Evolutionary conservation across 2,329 filamentous ascomycete genomes (phyloP).

Genomic region (Beauveria australis): DNA sequence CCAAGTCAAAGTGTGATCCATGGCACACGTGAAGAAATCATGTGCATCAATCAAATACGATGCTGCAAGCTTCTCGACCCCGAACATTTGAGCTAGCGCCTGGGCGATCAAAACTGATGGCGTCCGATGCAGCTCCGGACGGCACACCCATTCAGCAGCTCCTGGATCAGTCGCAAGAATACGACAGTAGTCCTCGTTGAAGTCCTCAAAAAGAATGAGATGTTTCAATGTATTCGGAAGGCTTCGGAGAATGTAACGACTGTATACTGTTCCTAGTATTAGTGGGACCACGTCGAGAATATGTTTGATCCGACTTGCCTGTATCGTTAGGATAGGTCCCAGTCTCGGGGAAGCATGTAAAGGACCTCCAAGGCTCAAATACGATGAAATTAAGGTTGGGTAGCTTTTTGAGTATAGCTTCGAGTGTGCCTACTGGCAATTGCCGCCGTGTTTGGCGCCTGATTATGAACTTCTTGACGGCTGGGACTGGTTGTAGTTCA

Average conservation of each 20-base stretch:
- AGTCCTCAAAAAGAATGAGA: not conserved
- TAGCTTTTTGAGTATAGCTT: not conserved
- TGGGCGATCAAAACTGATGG: not conserved
- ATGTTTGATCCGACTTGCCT: not conserved
- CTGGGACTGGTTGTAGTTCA: not conserved
- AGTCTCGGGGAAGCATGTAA: not conserved
- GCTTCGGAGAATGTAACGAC: not conserved
- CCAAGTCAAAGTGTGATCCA: not conserved
- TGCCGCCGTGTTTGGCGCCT: not conserved
- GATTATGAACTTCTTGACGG: not conserved
- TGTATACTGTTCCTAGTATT: not conserved
- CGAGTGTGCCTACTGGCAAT: not conserved
- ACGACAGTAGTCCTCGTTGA: not conserved
- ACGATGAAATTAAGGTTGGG: not conserved
- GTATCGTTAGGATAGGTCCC: not conserved
- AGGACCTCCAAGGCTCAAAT: not conserved
- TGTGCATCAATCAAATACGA: not conserved
- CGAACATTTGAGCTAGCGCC: not conserved
- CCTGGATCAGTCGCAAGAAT: not conserved
- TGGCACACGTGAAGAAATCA: not conserved
- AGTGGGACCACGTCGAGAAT: too few species aligned
- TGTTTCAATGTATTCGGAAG: not conserved
- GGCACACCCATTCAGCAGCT: not conserved
- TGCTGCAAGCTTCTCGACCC: not conserved
- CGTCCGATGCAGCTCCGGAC: not conserved